Evolutionary conservation across 2,329 filamentous ascomycete genomes (phyloP).

Genomic region (Botrytis deweyae): DNA sequence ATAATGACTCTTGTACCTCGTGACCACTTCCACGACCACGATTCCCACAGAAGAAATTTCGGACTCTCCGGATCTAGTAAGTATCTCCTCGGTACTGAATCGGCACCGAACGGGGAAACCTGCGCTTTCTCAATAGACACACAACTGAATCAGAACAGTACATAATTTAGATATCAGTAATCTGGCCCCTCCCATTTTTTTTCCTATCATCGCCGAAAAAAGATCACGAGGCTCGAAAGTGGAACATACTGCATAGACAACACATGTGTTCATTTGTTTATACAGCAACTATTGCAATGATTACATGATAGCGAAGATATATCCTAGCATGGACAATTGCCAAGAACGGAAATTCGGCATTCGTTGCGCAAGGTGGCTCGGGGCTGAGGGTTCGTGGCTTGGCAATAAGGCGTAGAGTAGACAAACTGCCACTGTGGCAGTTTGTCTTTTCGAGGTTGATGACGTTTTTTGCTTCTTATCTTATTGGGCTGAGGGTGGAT

Average conservation of each 20-base stretch:
- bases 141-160: background rate
- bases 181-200: background rate
- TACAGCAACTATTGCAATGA: background rate
- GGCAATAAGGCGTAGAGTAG: background rate
- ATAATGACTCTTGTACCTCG: background rate
- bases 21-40: background rate
- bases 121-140: background rate
- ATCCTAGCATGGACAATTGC: background rate
- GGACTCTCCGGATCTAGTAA: background rate
- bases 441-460: background rate
- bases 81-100: background rate
- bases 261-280: background rate
- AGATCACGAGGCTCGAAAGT: background rate
- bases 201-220: background rate
- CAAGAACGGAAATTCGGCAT: constrained; percentile 14
- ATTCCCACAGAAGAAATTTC: background rate
- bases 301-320: background rate
- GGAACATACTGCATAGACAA: background rate
- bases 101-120: background rate
- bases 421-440: no score
- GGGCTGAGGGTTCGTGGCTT: constrained; percentile 12
- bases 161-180: background rate
- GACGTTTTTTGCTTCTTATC: constrained; percentile 1
- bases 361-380: background rate
- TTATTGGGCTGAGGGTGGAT: background rate